Base-by-base conservation (phyloP, 2,329 filamentous ascomycete species). In the Podosphaera aphanis region DNA sequence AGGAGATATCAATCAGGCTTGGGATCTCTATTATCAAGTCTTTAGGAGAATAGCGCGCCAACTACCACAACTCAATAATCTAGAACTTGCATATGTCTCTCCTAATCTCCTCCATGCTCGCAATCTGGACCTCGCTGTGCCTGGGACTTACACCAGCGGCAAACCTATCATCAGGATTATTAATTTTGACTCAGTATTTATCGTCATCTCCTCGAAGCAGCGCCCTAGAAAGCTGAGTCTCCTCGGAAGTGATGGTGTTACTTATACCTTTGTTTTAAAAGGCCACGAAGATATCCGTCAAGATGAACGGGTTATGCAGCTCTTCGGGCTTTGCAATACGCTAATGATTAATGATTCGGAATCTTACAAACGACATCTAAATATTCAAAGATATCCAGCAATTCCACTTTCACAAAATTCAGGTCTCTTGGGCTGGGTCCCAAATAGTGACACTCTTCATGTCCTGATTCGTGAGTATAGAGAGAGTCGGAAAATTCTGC, bases 221-320 rank as follows among this genome's bases (percentile, higher is more conserved):
- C 75, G 88, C 42, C 90, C 90, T 7, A 73, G 90, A 52, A 93
- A 93, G 62, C 73, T 95, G 55, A 84, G 79, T 48, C 74, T 90
- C 56, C 78, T 77, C 57, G 92, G 88, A 50, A 93, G 83, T 57
- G 88, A 98, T 59, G 90, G 90, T 48, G 74, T 73, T 50, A 73
- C 76, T 2, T 94, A 94, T 60, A 79, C 83, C 43, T 95, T 93
- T 65, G 64, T 83, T 48, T 74, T 98, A 56, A 99, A 99, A 67
- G 90, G 90, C n/a, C 92, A 98, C 57, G 90, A 99, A 64, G 90
- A 99, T 66, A 94, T 98, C 52, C 80, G 90, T 49, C 90, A 99
- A 63, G 90, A 99, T 58, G 90, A 99, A 64, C 79, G 92, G 63
- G 90, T 98, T 54, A 99, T 98, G 92, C 90, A 99, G 63, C 73